Percentiles rank a stretch among this genome's conserved stretches.
These are phyloP conservation scores for Blastocystis hominis DNA, from an alignment of 352 stramenopile species.

Conservation along the genomic window DNA sequence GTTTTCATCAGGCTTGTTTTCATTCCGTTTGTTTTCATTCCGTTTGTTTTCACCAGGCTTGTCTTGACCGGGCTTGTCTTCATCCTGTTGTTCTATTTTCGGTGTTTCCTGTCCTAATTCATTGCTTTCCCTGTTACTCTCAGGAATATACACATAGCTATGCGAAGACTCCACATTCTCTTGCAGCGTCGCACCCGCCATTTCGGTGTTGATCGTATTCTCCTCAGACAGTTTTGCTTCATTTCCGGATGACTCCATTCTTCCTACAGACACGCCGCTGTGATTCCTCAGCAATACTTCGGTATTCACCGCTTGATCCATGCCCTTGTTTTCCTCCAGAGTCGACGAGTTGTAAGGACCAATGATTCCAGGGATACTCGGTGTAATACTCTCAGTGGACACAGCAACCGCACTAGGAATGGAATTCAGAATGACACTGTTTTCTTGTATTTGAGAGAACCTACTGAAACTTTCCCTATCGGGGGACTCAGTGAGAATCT, in stretches of 20 bases:
- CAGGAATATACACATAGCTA: not conserved
- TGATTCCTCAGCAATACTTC: too few species aligned
- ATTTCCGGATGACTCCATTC: not conserved
- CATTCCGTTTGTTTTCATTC: not conserved
- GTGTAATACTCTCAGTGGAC: too few species aligned
- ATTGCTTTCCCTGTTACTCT: too few species aligned
- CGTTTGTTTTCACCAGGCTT: not conserved
- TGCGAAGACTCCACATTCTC: not conserved
- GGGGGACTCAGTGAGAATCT: too few species aligned
- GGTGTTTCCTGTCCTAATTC: not conserved
- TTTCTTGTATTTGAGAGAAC: too few species aligned
- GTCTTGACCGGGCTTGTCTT: not conserved
- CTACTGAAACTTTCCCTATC: too few species aligned
- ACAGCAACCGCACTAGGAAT: not conserved
- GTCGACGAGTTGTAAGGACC: too few species aligned
- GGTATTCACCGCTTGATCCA: too few species aligned
- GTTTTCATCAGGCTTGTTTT: not conserved
- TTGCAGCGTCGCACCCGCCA: not conserved
- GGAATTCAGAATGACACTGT: too few species aligned
- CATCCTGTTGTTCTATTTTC: not conserved
- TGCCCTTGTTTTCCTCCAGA: too few species aligned
- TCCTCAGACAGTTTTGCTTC: not conserved
- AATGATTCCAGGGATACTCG: too few species aligned
- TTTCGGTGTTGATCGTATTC: not conserved
- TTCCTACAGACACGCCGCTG: too few species aligned